Percentiles rank a stretch among this genome's conserved stretches.
phyloP scores from a whole-genome alignment of 2,329 filamentous ascomycete species.

The Penicillium carneum region DNA sequence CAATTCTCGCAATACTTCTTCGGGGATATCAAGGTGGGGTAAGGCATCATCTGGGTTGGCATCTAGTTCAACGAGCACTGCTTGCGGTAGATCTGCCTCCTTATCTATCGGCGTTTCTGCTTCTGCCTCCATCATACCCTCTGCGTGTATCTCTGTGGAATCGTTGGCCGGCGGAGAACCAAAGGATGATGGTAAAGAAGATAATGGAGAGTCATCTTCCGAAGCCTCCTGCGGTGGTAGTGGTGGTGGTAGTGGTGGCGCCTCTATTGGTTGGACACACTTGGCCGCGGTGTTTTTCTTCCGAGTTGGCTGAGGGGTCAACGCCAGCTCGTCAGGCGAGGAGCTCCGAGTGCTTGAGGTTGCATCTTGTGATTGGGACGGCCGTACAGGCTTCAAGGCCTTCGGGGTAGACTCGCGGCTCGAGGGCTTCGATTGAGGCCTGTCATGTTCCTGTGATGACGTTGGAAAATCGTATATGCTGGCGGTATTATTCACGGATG shows the following conservation, averaged over 20 bases:
- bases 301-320: constrained; percentile 36
- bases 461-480: constrained; percentile 40
- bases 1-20: constrained; percentile 39
- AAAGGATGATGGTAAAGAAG: constrained; percentile 46
- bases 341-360: constrained; percentile 31
- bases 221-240: constrained; percentile 19
- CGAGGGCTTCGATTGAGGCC: constrained; percentile 10
- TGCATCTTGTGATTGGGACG: not conserved
- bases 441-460: constrained; percentile 24
- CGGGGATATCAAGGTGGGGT: constrained; percentile 37
- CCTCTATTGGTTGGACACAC: constrained; percentile 16
- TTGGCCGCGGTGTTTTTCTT: constrained; percentile 16
- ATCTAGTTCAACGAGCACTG: constrained; percentile 5
- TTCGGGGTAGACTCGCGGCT: constrained; percentile 21
- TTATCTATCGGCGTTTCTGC: not conserved
- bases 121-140: not conserved
- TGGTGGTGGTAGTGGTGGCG: not conserved
- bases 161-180: constrained; percentile 25
- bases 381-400: not conserved
- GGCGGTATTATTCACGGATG: constrained; percentile 22
- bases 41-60: constrained; percentile 28
- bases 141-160: not conserved
- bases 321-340: constrained; percentile 50
- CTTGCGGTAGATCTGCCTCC: not conserved
- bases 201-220: constrained; percentile 45